Conservation (phyloP, 768 basidiomycete species). For the Phylloporus rhodoxanthus region DNA sequence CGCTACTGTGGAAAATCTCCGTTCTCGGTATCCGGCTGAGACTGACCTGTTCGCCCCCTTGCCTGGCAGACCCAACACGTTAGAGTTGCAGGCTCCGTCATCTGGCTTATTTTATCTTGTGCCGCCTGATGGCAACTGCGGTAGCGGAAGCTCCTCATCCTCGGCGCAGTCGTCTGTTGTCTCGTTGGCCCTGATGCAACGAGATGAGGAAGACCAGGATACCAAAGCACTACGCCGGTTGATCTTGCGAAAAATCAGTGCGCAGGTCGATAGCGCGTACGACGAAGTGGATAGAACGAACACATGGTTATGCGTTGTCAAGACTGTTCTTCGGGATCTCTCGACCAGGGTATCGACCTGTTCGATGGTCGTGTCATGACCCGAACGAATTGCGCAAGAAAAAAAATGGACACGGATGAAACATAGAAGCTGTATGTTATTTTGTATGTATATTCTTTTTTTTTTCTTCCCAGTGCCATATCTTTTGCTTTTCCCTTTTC, state of each 20-base stretch:
- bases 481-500: not conserved
- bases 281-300: conserved; percentile 58
- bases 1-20: conserved; percentile 41
- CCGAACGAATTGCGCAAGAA: not conserved
- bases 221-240: conserved; percentile 54
- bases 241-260: conserved; percentile 61
- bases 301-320: conserved; percentile 59
- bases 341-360: conserved; percentile 24
- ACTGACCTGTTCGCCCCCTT: conserved; percentile 19
- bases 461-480: conserved; percentile 9
- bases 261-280: conserved; percentile 47
- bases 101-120: conserved; percentile 20
- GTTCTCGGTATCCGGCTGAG: conserved; percentile 21
- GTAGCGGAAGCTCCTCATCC: conserved; percentile 15
- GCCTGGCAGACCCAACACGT: conserved; percentile 5
- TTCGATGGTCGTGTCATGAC: conserved; percentile 10
- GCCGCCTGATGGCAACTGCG: conserved; percentile 10
- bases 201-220: conserved; percentile 60
- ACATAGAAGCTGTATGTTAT: conserved; percentile 25
- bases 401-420: conserved; percentile 1
- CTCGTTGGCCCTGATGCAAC: conserved; percentile 47
- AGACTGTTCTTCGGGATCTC: conserved; percentile 55
- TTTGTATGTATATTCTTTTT: conserved; percentile 29
- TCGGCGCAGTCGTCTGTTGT: conserved; percentile 33
- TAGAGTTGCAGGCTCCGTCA: conserved; percentile 2